A percentile compares a stretch with the other conserved stretches of the same genome.
phyloP scores from a whole-genome alignment of 1,284 basidiomycete species.

The Vanrija sp. region DNA sequence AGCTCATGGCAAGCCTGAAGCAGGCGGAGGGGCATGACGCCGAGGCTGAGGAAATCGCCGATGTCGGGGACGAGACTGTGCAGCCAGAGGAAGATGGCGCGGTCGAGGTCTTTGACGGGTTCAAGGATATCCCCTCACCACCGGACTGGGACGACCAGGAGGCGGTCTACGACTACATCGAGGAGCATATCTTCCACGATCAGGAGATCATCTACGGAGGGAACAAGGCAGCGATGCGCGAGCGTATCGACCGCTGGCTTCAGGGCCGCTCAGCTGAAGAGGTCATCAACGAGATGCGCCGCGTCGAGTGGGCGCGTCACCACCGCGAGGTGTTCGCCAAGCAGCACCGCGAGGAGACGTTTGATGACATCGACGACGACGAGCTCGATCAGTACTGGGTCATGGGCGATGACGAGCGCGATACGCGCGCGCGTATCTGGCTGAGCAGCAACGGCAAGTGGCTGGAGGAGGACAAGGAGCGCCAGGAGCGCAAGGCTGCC shows the following conservation, averaged over 20 bases:
- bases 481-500: conserved; percentile 29
- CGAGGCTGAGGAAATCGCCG: conserved; percentile 21
- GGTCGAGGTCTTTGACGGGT: conserved; percentile 5
- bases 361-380: conserved; percentile 81
- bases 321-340: conserved; percentile 32
- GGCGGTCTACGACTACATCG: conserved; percentile 28
- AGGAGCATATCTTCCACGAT: conserved; percentile 29
- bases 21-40: conserved; percentile 10
- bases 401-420: conserved; percentile 77
- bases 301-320: conserved; percentile 52
- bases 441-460: conserved; percentile 94
- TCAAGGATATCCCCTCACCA: conserved; percentile 8
- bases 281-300: conserved; percentile 50
- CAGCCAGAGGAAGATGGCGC: conserved; percentile 13
- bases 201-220: conserved; percentile 28
- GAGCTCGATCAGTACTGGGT: conserved; percentile 80
- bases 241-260: conserved; percentile 34
- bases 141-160: conserved; percentile 34
- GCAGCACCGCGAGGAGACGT: conserved; percentile 33
- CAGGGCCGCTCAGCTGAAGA: conserved; percentile 32
- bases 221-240: conserved; percentile 11
- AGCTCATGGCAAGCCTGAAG: conserved; percentile 10
- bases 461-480: conserved; percentile 71
- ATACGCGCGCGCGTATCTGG: conserved; percentile 91
- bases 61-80: conserved; percentile 7